Base-by-base conservation (phyloP, 768 basidiomycete genomes). In the Dacryopinax spathularia region DNA sequence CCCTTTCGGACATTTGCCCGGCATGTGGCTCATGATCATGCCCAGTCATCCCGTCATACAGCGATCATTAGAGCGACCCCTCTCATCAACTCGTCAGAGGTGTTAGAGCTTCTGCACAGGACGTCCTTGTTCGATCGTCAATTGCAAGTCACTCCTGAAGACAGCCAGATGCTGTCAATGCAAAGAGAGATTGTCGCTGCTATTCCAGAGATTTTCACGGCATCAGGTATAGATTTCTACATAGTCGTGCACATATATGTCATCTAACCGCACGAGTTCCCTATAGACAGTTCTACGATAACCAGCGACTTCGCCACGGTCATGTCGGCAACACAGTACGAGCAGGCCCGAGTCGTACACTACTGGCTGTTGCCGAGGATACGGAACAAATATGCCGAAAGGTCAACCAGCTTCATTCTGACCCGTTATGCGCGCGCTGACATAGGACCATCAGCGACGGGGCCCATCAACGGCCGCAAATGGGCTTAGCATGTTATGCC, bases 301-400 rank as follows among this genome's bases (percentile, higher is more conserved):
- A 33, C 33, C 43, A 37, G 60, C 61, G 33, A 34, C 62, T 70
- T 56, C 29, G 72, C 68, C 9, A 75, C 73, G 2, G 69, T 86
- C 41, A 69, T 83, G 33, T 72, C 72, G 2, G 84, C 87, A 1
- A 78, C 87, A 25, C 82, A 86, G 22, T 90, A 83, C 66, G 87
- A 90, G 66, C 88, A 90, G 74, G 82, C 88, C 35, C 78, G 85
- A 68, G 81, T 81, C 9, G 79, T 89, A 62, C 79, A 77, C 62
- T 80, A 83, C 59, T 91, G 89, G 89, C 75, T 91, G 33, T 71
- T 88, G n/a, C 89, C 89, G 2, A 75, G 83, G 27, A 77, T 87
- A 39, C 80, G 80, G 66, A 56, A 56, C 13, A 83, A 81, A 66
- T 74, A 78, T 63, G 73, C 86, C 13, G 64, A 62, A 20, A 66